These are phyloP conservation scores for Tetracentron sinense DNA, from an alignment of 164 flowering plant species.

Conservation along the genomic window DNA sequence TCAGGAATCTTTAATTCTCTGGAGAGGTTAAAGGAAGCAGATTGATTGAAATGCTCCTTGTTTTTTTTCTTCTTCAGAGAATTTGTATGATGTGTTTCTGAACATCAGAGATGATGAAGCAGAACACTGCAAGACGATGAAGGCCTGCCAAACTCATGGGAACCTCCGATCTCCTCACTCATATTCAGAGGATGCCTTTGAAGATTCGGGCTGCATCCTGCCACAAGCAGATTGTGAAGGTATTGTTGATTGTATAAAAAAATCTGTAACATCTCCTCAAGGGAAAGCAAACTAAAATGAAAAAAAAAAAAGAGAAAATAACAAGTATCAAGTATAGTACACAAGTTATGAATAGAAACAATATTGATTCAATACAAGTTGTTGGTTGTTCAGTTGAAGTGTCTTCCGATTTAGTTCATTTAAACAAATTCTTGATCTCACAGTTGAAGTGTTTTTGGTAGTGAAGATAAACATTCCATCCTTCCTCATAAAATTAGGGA, in stretches of 20 bases:
- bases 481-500: too few relatives aligned
- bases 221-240: slow-evolving; percentile 74
- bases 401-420: not conserved
- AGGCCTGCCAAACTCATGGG: slow-evolving; percentile 88
- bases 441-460: too few relatives aligned
- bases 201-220: slow-evolving; percentile 36
- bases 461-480: too few relatives aligned
- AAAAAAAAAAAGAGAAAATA: not conserved
- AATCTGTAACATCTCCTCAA: slow-evolving; percentile 39
- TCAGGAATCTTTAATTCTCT: not conserved
- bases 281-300: not conserved
- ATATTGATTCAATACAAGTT: not conserved
- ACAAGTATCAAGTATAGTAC: not conserved
- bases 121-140: slow-evolving; percentile 98
- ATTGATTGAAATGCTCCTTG: slow-evolving; percentile 2
- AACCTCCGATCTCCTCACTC: slow-evolving; percentile 91
- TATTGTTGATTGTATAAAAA: slow-evolving; percentile 69
- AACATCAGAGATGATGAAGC: slow-evolving; percentile 94
- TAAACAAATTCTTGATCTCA: not conserved
- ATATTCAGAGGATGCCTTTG: slow-evolving; percentile 26
- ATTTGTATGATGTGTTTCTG: slow-evolving; percentile 78
- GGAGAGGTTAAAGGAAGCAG: too few relatives aligned
- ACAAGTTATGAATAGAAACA: not conserved
- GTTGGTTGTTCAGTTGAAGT: not conserved
- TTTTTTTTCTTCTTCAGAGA: slow-evolving; percentile 44